Conservation (phyloP, 2,329 filamentous ascomycete genomes). For the Phaeophleospora eucalypticola region DNA sequence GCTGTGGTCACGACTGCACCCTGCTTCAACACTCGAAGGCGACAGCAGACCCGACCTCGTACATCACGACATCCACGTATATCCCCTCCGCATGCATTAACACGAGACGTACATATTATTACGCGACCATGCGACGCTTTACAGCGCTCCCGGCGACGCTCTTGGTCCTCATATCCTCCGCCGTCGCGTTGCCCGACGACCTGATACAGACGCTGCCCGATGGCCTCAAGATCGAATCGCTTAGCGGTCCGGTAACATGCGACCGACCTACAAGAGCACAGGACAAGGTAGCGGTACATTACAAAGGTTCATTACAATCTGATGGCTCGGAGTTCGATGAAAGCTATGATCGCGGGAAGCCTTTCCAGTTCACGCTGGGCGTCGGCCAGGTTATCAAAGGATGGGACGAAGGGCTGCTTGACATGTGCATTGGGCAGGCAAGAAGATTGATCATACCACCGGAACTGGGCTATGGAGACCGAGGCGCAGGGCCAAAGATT, state of each 20-base stretch:
- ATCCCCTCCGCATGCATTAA: constrained; percentile 7
- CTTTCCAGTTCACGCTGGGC: constrained; percentile 77
- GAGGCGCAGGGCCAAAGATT: constrained; percentile 63
- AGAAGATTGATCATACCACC: constrained; percentile 85
- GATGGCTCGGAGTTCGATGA: constrained; percentile 81
- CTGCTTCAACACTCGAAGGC: too few species aligned
- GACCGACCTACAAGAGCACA: constrained; percentile 43
- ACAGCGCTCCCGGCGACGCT: constrained; percentile 16
- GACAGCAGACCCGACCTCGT: too few species aligned
- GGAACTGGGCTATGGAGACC: constrained; percentile 74
- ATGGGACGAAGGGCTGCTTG: constrained; percentile 85
- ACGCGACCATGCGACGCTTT: constrained; percentile 21
- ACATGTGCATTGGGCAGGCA: constrained; percentile 96
- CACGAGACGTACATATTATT: not conserved
- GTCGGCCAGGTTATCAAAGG: constrained; percentile 83
- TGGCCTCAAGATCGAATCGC: constrained; percentile 39
- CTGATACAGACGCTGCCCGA: constrained; percentile 14
- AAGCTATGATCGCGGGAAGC: constrained; percentile 69
- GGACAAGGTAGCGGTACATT: constrained; percentile 47
- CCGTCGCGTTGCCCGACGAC: constrained; percentile 9
- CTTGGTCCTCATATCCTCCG: constrained; percentile 12
- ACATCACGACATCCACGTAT: too few species aligned
- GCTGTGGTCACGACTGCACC: too few species aligned
- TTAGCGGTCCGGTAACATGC: constrained; percentile 38
- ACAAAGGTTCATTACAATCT: constrained; percentile 46